A percentile compares a stretch with the other conserved stretches of the same genome.
Conservation (phyloP, 1,284 basidiomycete genomes). For the Tylopilus sp. region DNA sequence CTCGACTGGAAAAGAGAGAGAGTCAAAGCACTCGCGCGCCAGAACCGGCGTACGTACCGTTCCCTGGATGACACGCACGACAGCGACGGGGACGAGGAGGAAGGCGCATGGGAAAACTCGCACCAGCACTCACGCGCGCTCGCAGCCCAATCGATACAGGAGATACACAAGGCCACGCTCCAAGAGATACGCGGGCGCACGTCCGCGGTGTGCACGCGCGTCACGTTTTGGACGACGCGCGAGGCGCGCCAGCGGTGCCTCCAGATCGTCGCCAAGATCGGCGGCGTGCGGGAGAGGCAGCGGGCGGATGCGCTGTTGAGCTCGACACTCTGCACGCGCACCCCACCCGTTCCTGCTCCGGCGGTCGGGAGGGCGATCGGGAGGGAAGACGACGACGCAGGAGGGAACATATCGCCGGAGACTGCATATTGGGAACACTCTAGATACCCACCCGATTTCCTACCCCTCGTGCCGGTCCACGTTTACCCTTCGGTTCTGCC, state of each 20-base stretch:
- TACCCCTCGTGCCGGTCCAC: slow-evolving; percentile 55
- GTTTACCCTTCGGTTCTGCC: slow-evolving; percentile 39
- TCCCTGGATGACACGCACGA: slow-evolving; percentile 7
- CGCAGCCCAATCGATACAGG: slow-evolving; percentile 63
- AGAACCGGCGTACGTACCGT: slow-evolving; percentile 2
- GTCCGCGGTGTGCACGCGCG: slow-evolving; percentile 10
- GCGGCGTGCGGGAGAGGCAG: slow-evolving; percentile 57
- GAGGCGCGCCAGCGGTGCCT: slow-evolving; percentile 69
- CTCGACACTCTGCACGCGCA: slow-evolving; percentile 4
- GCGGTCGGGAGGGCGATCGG: background rate
- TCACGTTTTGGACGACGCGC: slow-evolving; percentile 75
- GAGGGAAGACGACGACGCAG: background rate
- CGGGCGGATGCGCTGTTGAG: slow-evolving; percentile 58
- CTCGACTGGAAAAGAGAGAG: slow-evolving; percentile 55
- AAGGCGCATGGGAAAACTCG: slow-evolving; percentile 36
- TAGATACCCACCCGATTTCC: slow-evolving; percentile 47
- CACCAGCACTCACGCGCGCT: slow-evolving; percentile 60
- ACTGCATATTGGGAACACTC: slow-evolving; percentile 59
- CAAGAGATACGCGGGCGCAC: slow-evolving; percentile 58
- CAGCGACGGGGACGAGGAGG: slow-evolving; percentile 13
- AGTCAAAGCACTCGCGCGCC: slow-evolving; percentile 8
- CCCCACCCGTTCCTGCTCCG: background rate
- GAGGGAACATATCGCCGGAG: background rate
- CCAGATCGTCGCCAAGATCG: slow-evolving; percentile 69
- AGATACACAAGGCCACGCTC: slow-evolving; percentile 64